Evolutionary conservation across 2,329 filamentous ascomycete species (phyloP).

Genomic region (Trichoderma pleuroti): DNA sequence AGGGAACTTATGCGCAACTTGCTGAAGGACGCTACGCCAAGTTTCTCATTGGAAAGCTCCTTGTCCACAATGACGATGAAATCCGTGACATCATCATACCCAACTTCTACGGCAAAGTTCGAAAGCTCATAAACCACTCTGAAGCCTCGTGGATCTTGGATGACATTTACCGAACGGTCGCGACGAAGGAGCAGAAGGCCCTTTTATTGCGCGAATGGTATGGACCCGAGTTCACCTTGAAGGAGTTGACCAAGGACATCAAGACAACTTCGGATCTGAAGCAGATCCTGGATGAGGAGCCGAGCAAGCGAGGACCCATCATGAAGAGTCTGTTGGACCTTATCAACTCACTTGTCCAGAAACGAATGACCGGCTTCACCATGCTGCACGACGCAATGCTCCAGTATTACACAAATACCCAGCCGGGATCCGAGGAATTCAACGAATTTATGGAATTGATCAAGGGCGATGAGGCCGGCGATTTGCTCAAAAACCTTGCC

Average conservation of each 20-base stretch:
- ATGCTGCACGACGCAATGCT: conserved; percentile 98
- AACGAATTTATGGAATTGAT: conserved; percentile 85
- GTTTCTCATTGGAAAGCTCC: conserved; percentile 91
- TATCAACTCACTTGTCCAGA: conserved; percentile 90
- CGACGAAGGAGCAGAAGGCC: conserved; percentile 81
- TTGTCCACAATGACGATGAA: conserved; percentile 85
- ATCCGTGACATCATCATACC: conserved; percentile 85
- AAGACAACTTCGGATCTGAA: conserved; percentile 65
- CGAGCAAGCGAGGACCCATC: conserved; percentile 82
- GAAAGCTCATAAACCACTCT: conserved; percentile 89
- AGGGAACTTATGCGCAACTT: conserved; percentile 77
- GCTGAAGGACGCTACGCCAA: conserved; percentile 97
- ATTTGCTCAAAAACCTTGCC: conserved; percentile 89
- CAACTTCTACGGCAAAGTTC: conserved; percentile 92
- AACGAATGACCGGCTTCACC: conserved; percentile 94
- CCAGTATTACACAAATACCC: conserved; percentile 84
- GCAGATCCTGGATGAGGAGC: conserved; percentile 68
- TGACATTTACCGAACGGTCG: conserved; percentile 88
- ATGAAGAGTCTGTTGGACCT: conserved; percentile 81
- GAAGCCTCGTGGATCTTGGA: conserved; percentile 98
- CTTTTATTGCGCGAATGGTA: conserved; percentile 92
- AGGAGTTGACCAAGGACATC: conserved; percentile 56
- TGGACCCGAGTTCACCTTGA: conserved; percentile 84
- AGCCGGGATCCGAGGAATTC: conserved; percentile 73
- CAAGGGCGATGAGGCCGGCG: conserved; percentile 86